Conservation (phyloP, 2,329 filamentous ascomycete genomes). For the Gnomoniopsis smithogilvyi region DNA sequence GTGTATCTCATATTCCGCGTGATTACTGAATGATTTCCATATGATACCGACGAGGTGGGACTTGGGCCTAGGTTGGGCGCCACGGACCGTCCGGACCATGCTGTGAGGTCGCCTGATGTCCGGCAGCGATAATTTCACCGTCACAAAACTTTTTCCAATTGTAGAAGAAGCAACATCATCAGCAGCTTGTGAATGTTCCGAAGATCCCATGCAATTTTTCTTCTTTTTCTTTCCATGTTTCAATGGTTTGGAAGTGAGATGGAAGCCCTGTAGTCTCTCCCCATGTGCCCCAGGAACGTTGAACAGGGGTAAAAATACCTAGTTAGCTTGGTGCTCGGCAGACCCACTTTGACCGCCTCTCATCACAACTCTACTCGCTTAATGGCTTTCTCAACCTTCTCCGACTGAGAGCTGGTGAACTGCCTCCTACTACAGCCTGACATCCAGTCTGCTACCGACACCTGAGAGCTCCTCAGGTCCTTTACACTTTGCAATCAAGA, state of each 20-base stretch:
- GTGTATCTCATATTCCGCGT: background rate
- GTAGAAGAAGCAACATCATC: background rate
- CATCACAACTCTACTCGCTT: background rate
- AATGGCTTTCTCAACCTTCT: background rate
- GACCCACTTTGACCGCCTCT: slow-evolving; percentile 3
- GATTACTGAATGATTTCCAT: background rate
- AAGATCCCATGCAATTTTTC: background rate
- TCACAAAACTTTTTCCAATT: too few relatives aligned
- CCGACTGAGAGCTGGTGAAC: background rate
- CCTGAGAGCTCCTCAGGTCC: background rate
- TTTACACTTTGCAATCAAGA: background rate
- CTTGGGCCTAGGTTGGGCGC: too few relatives aligned
- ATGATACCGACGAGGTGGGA: background rate
- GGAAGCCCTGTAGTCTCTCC: background rate
- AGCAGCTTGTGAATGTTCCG: background rate
- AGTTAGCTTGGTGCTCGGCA: background rate
- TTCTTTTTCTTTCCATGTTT: background rate
- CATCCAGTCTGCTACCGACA: background rate
- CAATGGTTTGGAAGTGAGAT: background rate
- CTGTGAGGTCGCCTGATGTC: background rate
- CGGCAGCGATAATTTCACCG: background rate
- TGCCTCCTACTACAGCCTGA: background rate
- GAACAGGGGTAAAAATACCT: background rate
- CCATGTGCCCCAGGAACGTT: background rate
- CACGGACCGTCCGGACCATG: background rate